These are phyloP conservation scores for Chlorella vulgaris DNA, from an alignment of 139 green algal genomes.

Conservation along the genomic window DNA sequence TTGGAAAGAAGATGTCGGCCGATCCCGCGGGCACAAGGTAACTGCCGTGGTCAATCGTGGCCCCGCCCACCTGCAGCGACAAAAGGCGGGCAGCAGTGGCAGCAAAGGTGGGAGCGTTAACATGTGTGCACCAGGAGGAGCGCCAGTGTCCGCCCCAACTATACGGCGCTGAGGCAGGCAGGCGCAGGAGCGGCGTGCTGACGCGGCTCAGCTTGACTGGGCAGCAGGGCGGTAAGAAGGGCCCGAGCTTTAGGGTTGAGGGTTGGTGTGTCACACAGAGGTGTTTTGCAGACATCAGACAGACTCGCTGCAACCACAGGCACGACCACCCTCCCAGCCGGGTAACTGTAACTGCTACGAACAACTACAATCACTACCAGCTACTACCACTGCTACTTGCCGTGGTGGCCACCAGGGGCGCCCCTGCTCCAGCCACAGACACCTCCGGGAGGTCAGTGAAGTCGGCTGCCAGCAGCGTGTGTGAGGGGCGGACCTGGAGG, in stretches of 20 bases:
- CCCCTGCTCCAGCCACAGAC: constrained; percentile 65
- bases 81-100: no score
- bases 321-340: no score
- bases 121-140: no score
- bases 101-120: no score
- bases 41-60: constrained; percentile 56
- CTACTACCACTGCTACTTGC: constrained; percentile 7
- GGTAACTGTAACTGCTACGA: no score
- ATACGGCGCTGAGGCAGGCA: background rate
- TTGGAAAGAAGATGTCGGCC: constrained; percentile 93
- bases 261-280: no score
- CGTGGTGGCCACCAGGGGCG: constrained; percentile 80
- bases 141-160: background rate
- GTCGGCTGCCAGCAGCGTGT: constrained; percentile 81
- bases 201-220: no score
- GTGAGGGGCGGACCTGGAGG: constrained; percentile 58
- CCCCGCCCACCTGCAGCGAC: constrained; percentile 54
- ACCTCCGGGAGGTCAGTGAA: constrained; percentile 88
- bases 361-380: background rate
- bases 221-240: no score
- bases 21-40: constrained; percentile 57
- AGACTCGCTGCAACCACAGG: no score
- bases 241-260: no score
- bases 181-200: no score
- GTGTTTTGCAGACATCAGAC: no score